phyloP scores from a whole-genome alignment of 2,329 filamentous ascomycete species.

The Epicoccum nigrum region DNA sequence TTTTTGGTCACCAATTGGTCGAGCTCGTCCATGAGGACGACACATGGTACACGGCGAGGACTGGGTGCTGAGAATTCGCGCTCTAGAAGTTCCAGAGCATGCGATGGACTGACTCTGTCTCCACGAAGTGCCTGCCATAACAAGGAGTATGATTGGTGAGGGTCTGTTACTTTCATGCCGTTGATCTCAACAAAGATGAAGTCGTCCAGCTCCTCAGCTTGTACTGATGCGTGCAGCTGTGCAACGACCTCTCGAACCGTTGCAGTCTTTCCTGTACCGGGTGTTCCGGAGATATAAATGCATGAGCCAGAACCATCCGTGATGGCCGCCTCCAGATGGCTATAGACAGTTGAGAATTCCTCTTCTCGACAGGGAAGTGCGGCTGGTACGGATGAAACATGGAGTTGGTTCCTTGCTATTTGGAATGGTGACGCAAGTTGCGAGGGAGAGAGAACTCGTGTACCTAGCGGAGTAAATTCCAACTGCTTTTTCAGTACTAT shows the following conservation, averaged over 20 bases:
- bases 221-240: constrained; percentile 84
- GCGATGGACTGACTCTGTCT: constrained; percentile 87
- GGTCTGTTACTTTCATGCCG: constrained; percentile 99
- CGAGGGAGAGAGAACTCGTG: constrained; percentile 78
- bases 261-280: constrained; percentile 95
- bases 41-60: constrained; percentile 88
- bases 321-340: constrained; percentile 92
- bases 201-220: constrained; percentile 90
- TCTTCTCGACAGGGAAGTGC: constrained; percentile 89
- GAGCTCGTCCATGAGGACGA: constrained; percentile 97
- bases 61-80: constrained; percentile 91
- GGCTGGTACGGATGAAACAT: constrained; percentile 90
- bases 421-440: constrained; percentile 87
- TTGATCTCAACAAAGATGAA: constrained; percentile 99
- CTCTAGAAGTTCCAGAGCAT: constrained; percentile 89
- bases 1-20: constrained; percentile 98
- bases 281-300: constrained; percentile 99
- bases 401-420: constrained; percentile 83
- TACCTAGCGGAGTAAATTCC: constrained; percentile 95
- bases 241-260: constrained; percentile 95
- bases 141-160: constrained; percentile 92
- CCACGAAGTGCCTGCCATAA: constrained; percentile 96
- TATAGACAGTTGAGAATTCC: constrained; percentile 91
- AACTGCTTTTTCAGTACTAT: constrained; percentile 84
- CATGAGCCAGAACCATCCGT: constrained; percentile 91